These are phyloP conservation scores for Axilococcus clingmanii DNA, from an alignment of 139 green algal genomes.

Conservation along the genomic window DNA sequence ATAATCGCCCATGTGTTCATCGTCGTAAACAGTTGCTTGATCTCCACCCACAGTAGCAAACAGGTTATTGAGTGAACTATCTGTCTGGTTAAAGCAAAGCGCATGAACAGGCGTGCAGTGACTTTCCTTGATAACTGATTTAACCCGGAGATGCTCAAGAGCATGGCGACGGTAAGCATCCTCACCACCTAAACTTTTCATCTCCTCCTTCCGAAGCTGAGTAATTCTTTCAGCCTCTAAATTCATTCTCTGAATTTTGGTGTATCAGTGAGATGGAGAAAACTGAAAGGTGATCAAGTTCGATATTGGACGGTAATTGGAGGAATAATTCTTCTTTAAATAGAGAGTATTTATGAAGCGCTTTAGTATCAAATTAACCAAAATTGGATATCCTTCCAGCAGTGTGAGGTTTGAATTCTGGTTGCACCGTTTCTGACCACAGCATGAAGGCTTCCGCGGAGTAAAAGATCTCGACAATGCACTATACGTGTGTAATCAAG, in stretches of 20 bases:
- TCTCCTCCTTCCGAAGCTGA: conserved; percentile 11
- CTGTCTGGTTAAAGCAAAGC: conserved; percentile 31
- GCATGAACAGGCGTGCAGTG: conserved; percentile 30
- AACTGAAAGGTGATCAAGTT: too few species aligned
- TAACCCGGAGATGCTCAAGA: conserved; percentile 38
- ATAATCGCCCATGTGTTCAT: conserved; percentile 53
- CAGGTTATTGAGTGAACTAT: conserved; percentile 25
- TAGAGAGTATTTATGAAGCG: too few species aligned
- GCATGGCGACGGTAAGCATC: conserved; percentile 20
- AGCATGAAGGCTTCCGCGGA: too few species aligned
- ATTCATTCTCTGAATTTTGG: conserved; percentile 35
- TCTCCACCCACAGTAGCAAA: conserved; percentile 48
- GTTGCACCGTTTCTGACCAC: too few species aligned
- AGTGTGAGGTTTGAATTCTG: too few species aligned
- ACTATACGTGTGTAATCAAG: too few species aligned
- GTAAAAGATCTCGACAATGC: too few species aligned
- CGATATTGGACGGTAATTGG: too few species aligned
- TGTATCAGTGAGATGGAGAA: too few species aligned
- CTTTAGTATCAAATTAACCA: too few species aligned
- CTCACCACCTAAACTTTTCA: conserved; percentile 12
- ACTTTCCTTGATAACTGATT: conserved; percentile 55
- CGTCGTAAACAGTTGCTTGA: conserved; percentile 62
- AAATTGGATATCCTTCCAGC: too few species aligned
- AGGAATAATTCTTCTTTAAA: too few species aligned
- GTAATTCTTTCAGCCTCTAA: conserved; percentile 8